Base-by-base conservation (phyloP, 306 rosid genomes). In the Rosa multiflora region DNA sequence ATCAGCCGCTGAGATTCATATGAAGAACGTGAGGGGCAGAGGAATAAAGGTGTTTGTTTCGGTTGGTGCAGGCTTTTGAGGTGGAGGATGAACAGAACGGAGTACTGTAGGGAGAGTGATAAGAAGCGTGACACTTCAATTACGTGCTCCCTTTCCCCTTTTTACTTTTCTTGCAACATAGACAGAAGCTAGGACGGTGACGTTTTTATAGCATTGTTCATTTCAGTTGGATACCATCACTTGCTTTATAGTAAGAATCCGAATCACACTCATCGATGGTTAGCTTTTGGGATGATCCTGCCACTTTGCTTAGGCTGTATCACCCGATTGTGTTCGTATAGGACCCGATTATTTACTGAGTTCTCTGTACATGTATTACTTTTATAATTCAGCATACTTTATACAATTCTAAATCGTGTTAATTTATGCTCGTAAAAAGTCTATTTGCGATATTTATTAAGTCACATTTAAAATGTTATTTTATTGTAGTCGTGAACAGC, bases 21-120 rank as follows among this genome's bases (percentile, higher is more conserved):
- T 11, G 52, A 39, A 56, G 68, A 72, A 32, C 71, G 87, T 84
- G 90, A 79, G 32, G 42, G 71, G 67, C 32, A 47, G 79, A 78
- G 75, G 46, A 44, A 32, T 73, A 43, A 67, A 72, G 69, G n/a
- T 2, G 40, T 68, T 77, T 20, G 74, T 13, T 11, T 46, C 4
- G 21, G 40, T 67, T 73, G 85, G 77, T 47, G 83, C 37, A 26
- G n/a, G 67, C 79, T 48, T 86, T 13, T 75, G 72, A 63, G 87
- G 87, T 75, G 74, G 75, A 83, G 85, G 55, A 69, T 81, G 69
- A 46, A 72, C 21, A 3, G 0, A 15, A 15, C 21, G 8, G 21
- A 14, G 43, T 5, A 5, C 37, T 20, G 69, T 56, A 1, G 70
- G 67, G 1, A 0, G 53, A 39, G 62, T n/a, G 84, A 84, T 51